Evolutionary conservation across 352 stramenopile species (phyloP), one percentile per base, ranked within the genome.

Genomic region (Phytophthora europaea): DNA sequence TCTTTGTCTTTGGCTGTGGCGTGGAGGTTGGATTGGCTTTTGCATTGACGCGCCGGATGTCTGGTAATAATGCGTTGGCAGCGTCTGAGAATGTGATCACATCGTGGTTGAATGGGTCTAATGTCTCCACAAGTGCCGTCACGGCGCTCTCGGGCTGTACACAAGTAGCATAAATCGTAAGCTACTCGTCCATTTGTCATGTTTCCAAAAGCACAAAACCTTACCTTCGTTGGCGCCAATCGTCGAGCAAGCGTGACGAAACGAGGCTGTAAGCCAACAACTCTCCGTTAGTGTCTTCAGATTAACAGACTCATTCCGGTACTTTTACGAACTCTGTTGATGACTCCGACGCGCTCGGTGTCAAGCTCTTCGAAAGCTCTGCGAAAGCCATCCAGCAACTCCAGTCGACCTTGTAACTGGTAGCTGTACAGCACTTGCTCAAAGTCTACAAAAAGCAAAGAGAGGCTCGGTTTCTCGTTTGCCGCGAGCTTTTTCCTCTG

Each of bases 1-100:
- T 67, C 52, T 61, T 75, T 28, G n/a, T 54, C 20, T 75, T 82
- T 38, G 61, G 23, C 38, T 70, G 61, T 31, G 61, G 65, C 26
- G 67, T n/a, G 28, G 58, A 51, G 38, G 65, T 80, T 58, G 43
- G 40, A 22, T 53, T 70, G 7, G 43, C 3, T 48, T 66, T 69
- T 7, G 28, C 16, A 51, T 28, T 65, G 26, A 23, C 8, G 10
- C 66, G 55, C 2, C 80, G 77, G 18, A 87, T 83, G 31, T 83
- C 77, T 5, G 54, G 65, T 62, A 87, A 59, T 36, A 87, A 71
- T 15, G 67, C 75, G 47, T 69, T 80, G 38, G 68, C 80, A 53
- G 80, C 75, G 52, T 95, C 87, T 6, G 84, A 92, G 67, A 94
- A 96, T 4, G 85, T 95, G 54, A 95, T 73, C n/a, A 85, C 75